phyloP scores from a whole-genome alignment of 768 basidiomycete species.

The Scleroderma bovista region DNA sequence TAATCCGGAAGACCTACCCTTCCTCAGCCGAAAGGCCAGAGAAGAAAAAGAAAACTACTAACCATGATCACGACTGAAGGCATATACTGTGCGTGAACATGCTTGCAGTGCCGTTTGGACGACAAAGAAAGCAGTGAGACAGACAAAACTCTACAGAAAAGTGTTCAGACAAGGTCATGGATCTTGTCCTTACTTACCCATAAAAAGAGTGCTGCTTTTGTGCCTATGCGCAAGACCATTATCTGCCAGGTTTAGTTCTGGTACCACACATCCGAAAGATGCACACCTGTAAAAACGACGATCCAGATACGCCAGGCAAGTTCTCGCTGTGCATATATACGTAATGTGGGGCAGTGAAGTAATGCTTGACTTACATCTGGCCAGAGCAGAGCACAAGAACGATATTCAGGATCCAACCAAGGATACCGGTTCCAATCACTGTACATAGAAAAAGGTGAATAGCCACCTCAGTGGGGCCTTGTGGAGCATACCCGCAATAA shows the following conservation, averaged over 20 bases:
- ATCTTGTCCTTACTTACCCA: slow-evolving; percentile 46
- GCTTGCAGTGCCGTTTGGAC: slow-evolving; percentile 80
- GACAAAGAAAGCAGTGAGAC: slow-evolving; percentile 84
- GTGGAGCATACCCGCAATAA: slow-evolving; percentile 41
- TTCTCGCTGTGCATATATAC: slow-evolving; percentile 36
- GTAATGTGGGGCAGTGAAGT: background rate
- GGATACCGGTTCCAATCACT: slow-evolving; percentile 71
- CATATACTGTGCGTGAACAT: slow-evolving; percentile 74
- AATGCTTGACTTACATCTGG: slow-evolving; percentile 44
- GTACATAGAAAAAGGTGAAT: background rate
- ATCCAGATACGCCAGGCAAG: slow-evolving; percentile 65
- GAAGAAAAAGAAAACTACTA: slow-evolving; percentile 5
- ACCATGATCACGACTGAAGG: slow-evolving; percentile 80
- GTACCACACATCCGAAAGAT: background rate
- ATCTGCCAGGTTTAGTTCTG: slow-evolving; percentile 38
- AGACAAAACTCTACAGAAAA: slow-evolving; percentile 55
- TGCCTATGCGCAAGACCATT: slow-evolving; percentile 72
- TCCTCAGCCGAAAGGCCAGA: background rate
- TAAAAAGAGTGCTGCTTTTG: slow-evolving; percentile 65
- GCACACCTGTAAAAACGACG: slow-evolving; percentile 63
- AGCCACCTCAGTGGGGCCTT: background rate
- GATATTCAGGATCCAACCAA: slow-evolving; percentile 87
- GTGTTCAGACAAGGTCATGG: background rate
- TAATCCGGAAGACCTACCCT: slow-evolving; percentile 62
- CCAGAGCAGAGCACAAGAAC: slow-evolving; percentile 82